Conservation (phyloP, 179 eudicot species). For the Beta corolliflora region DNA sequence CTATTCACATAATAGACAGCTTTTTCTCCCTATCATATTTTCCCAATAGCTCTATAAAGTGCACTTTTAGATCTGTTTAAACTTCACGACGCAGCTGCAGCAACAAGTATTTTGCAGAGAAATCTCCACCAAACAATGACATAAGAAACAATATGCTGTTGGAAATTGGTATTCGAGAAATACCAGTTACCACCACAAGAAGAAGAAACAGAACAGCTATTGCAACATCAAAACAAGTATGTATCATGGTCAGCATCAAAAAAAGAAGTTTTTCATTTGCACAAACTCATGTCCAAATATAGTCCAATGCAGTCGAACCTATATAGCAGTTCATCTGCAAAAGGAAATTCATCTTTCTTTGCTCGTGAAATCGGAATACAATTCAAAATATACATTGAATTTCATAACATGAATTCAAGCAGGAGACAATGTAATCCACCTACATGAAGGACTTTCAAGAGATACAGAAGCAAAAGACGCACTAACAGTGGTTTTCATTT, state of each 20-base stretch:
- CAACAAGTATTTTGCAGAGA: not conserved
- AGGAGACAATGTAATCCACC: not conserved
- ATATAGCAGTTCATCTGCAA: not conserved
- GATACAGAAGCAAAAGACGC: not conserved
- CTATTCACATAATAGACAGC: no score
- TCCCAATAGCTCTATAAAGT: not conserved
- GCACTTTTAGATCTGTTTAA: not conserved
- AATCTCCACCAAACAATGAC: not conserved
- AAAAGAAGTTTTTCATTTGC: not conserved
- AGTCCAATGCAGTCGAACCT: not conserved
- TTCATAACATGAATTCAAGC: not conserved
- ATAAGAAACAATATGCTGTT: not conserved
- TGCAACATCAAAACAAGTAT: not conserved
- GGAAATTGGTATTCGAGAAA: not conserved
- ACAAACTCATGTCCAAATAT: not conserved
- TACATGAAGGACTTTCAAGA: not conserved
- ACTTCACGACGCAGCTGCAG: not conserved
- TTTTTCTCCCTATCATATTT: no score
- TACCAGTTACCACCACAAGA: not conserved
- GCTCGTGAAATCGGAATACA: not conserved
- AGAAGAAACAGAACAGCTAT: not conserved
- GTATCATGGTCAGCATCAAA: not conserved
- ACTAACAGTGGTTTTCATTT: not conserved
- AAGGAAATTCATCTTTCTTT: slow-evolving; percentile 1
- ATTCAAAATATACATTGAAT: not conserved